phyloP scores from a whole-genome alignment of 805 yeast species.

The Lipomyces orientalis region DNA sequence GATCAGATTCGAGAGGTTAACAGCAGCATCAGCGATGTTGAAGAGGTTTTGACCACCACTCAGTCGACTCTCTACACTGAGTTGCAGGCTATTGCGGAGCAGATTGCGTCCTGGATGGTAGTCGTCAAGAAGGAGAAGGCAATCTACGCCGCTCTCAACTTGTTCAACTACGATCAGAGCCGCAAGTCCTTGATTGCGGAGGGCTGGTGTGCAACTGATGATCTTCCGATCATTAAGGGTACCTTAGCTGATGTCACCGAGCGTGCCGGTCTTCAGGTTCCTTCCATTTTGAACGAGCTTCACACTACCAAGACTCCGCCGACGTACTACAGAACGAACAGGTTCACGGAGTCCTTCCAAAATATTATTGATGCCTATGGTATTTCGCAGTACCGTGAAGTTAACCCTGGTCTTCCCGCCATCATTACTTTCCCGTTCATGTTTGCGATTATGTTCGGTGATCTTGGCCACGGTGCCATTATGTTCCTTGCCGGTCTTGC shows the following conservation, averaged over 20 bases:
- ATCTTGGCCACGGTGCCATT: conserved; percentile 92
- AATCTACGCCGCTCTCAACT: conserved; percentile 76
- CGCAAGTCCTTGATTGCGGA: conserved; percentile 89
- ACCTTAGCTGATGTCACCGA: conserved; percentile 71
- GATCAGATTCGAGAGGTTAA: conserved; percentile 51
- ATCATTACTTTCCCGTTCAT: conserved; percentile 95
- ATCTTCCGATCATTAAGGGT: conserved; percentile 66
- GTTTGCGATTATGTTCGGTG: conserved; percentile 99
- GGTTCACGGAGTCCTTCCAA: conserved; percentile 92
- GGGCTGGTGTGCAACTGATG: conserved; percentile 94
- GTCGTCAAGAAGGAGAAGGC: conserved; percentile 78
- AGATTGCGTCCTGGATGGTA: conserved; percentile 75
- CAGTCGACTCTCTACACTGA: conserved; percentile 76
- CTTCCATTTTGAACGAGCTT: conserved; percentile 60
- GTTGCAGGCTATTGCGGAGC: conserved; percentile 75
- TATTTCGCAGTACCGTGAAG: conserved; percentile 88
- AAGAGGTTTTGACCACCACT: conserved; percentile 67
- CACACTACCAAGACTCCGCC: conserved; percentile 89
- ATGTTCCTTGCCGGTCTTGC: conserved; percentile 73
- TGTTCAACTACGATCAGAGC: conserved; percentile 79
- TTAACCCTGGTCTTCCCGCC: conserved; percentile 95
- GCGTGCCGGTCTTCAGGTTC: conserved; percentile 51
- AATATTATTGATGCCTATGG: conserved; percentile 95
- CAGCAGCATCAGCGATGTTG: conserved; percentile 58
- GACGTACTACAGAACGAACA: conserved; percentile 91